Conservation (phyloP, 2,329 filamentous ascomycete species). For the Daldinia eschscholtzii region DNA sequence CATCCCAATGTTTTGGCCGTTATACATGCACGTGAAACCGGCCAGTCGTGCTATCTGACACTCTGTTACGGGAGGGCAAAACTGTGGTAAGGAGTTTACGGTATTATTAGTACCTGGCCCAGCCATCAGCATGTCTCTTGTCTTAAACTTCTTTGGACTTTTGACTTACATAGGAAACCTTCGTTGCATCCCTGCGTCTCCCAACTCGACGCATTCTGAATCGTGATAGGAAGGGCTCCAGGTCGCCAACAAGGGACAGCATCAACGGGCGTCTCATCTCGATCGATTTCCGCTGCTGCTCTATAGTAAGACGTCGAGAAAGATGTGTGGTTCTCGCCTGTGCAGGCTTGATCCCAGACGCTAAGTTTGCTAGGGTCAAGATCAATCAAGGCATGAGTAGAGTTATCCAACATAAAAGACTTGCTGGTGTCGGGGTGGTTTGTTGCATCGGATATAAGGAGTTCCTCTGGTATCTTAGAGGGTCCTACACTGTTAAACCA, state of each 20-base stretch:
- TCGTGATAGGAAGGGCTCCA: slow-evolving; percentile 57
- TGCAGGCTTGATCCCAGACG: slow-evolving; percentile 58
- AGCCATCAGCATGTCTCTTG: slow-evolving; percentile 28
- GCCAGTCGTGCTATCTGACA: slow-evolving; percentile 56
- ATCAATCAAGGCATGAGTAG: slow-evolving; percentile 45
- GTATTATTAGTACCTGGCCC: slow-evolving; percentile 59
- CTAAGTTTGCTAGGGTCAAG: slow-evolving; percentile 48
- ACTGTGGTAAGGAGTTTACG: slow-evolving; percentile 61
- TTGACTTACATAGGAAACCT: slow-evolving; percentile 59
- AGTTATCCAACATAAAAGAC: slow-evolving; percentile 50
- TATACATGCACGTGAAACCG: slow-evolving; percentile 51
- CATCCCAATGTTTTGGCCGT: slow-evolving; percentile 57
- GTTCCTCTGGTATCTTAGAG: slow-evolving; percentile 39
- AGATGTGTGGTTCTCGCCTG: slow-evolving; percentile 56
- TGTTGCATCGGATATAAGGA: slow-evolving; percentile 55
- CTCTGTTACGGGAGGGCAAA: slow-evolving; percentile 56
- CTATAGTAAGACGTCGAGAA: slow-evolving; percentile 60
- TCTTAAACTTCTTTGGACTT: not conserved
- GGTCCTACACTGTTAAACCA: slow-evolving; percentile 56
- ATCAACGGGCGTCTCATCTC: slow-evolving; percentile 52
- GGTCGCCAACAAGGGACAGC: slow-evolving; percentile 58
- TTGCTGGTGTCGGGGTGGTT: slow-evolving; percentile 53
- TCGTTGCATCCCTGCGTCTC: slow-evolving; percentile 54
- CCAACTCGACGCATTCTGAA: slow-evolving; percentile 57
- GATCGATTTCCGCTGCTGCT: slow-evolving; percentile 46